Evolutionary conservation across 2,329 filamentous ascomycete genomes (phyloP), one percentile per base, ranked within the genome.

Genomic region (Botrytis paeoniae): DNA sequence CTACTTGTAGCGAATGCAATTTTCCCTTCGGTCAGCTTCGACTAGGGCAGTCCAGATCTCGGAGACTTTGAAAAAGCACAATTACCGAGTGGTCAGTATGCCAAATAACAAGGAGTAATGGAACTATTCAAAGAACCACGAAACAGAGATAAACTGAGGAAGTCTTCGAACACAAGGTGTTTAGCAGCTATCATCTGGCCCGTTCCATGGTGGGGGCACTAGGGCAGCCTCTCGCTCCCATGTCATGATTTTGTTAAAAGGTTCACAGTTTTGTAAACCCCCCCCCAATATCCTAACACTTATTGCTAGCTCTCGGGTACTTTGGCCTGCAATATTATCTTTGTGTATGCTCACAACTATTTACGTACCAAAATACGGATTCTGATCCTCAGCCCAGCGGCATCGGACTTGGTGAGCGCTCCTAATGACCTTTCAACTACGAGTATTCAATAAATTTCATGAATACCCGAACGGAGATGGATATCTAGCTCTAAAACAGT

Each of bases 221-320:
- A 3, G 18, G 18, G n/a, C 9, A 63, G 29, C n/a, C 1, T 32
- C 8, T 20, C 9, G 2, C 1, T 22, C 1, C 39, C 5, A 7
- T 12, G 41, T 18, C 39, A 32, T 20, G 8, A 18, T 25, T 61
- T 4, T 39, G 35, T 3, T 25, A 37, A 25, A 61, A 25, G 6
- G 4, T 2, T n/a, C 25, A 16, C n/a, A 7, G 0, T n/a, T 54
- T n/a, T 14, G 5, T n/a, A n/a, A n/a, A 48, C 1, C 1, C 4
- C 1, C 1, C 25, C 10, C 10, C 20, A 10, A 48, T 10, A 0
- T 25, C 20, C 20, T 1, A 2, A 9, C 14, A 9, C n/a, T 3
- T 2, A 29, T 57, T 8, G 3, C 51, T 57, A 29, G n/a, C n/a
- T 57, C 6, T 18, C 7, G 14, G n/a, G 3, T 29, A 29, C 32